Evolutionary conservation across 495 filamentous ascomycete species (phyloP).

Genomic region (Chaetomium tenue): DNA sequence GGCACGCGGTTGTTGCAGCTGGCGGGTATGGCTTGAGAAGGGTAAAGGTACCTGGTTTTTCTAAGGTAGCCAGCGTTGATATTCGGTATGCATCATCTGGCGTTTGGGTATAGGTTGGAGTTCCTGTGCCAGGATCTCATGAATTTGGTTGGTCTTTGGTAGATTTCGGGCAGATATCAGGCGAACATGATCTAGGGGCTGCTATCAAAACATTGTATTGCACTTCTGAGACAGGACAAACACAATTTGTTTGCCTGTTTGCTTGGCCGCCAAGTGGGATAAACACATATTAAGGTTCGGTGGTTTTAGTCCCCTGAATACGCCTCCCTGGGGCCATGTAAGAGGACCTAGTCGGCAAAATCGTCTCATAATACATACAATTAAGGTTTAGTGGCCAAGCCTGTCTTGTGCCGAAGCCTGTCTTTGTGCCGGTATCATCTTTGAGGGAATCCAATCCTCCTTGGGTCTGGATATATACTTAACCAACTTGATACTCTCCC

Average conservation of each 20-base stretch:
- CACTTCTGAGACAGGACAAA: too few species aligned
- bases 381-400: too few species aligned
- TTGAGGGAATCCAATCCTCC: neutral
- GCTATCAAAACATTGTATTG: too few species aligned
- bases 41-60: neutral
- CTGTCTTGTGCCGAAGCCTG: too few species aligned
- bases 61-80: neutral
- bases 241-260: too few species aligned
- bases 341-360: too few species aligned
- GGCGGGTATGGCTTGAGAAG: slow-evolving; percentile 36
- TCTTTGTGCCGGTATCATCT: neutral
- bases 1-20: slow-evolving; percentile 47
- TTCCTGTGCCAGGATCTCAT: neutral
- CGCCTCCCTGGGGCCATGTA: too few species aligned
- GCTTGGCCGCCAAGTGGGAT: too few species aligned
- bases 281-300: too few species aligned
- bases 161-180: neutral
- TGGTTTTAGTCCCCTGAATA: too few species aligned
- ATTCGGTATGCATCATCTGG: slow-evolving; percentile 18
- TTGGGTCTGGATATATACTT: neutral
- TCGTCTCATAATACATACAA: too few species aligned
- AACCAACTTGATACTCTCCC: neutral
- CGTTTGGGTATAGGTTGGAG: slow-evolving; percentile 9
- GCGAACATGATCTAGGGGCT: neutral
- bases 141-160: neutral